Base-by-base conservation (phyloP, 163 green algal species). In the Trebouxiophyceae sp. region DNA sequence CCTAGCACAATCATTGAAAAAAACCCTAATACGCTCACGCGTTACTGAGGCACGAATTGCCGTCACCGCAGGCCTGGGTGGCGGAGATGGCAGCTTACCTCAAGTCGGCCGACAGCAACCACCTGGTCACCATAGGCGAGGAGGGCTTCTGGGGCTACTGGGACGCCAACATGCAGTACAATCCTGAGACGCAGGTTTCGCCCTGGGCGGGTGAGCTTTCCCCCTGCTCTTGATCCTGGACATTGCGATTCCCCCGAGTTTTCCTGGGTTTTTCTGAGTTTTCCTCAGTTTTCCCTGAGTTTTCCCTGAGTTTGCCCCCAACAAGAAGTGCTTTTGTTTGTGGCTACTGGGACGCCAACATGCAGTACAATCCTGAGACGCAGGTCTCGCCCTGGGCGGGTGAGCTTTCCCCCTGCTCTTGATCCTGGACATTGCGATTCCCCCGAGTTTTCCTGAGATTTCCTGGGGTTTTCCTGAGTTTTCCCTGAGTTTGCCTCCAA, bases 41-140 rank as follows among this genome's bases (percentile, higher is more conserved):
- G n/a, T n/a, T n/a, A n/a, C n/a, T 50, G 12, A n/a, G 12, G 19
- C 12, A 50, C 12, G 39, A 50, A 50, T 12, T 12, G 12, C 39
- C 19, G 39, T 34, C 8, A 2, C 8, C 65, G 65, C 71, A 81
- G 74, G 54, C 22, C 27, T 89, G 80, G 81, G 65, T 80, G 22
- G 63, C 72, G n/a, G 79, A 85, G 50, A 82, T 84, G 71, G 75
- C 76, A 1, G 47, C 54, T 7, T 73, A 76, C 58, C 45, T 86
- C 20, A 79, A 82, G 60, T 28, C 54, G 4, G 5, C 77, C 12
- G 83, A 88, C 66, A 45, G 70, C 45, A 85, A 85, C 59, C 82
- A 89, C 66, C 33, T 89, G 64, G 67, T 87, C 39, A 83, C 75
- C 2, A 68, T 79, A 1, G 82, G 82, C 28, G 73, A 85, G 58